Conservation (phyloP, 257 asterid genomes). For the Solanum lignicaule region DNA sequence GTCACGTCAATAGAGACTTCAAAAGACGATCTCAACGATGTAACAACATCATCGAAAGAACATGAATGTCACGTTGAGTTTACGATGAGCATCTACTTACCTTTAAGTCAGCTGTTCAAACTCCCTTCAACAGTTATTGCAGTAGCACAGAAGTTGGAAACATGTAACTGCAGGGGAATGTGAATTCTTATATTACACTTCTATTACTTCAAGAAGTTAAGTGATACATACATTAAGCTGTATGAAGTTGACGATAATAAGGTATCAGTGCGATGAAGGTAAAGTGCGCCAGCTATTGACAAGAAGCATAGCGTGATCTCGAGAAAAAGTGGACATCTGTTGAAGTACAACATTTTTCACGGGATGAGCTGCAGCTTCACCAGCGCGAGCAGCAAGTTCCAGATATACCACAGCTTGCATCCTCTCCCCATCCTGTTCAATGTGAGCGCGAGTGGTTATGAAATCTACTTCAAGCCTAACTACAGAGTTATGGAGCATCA, state of each 20-base stretch:
- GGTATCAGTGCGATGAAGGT: slow-evolving; percentile 25
- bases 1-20: too few species aligned
- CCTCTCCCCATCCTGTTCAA: slow-evolving; percentile 80
- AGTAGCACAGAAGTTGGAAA: neutral
- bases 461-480: neutral
- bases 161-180: neutral
- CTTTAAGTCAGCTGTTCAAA: neutral
- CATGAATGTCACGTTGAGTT: neutral
- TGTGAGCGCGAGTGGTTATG: neutral
- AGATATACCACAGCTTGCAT: slow-evolving; percentile 85
- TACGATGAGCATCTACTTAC: too few species aligned
- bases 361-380: slow-evolving; percentile 61
- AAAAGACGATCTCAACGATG: neutral
- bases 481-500: too few species aligned
- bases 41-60: neutral
- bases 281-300: slow-evolving; percentile 54
- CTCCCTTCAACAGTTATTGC: neutral
- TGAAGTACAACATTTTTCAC: slow-evolving; percentile 60
- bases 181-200: neutral
- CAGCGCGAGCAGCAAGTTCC: slow-evolving; percentile 79
- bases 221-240: neutral
- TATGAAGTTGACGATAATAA: neutral
- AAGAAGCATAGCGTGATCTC: slow-evolving; percentile 45
- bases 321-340: slow-evolving; percentile 41
- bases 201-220: neutral